Base-by-base conservation (phyloP, 2,329 filamentous ascomycete species). In the Metarhizium anisopliae region DNA sequence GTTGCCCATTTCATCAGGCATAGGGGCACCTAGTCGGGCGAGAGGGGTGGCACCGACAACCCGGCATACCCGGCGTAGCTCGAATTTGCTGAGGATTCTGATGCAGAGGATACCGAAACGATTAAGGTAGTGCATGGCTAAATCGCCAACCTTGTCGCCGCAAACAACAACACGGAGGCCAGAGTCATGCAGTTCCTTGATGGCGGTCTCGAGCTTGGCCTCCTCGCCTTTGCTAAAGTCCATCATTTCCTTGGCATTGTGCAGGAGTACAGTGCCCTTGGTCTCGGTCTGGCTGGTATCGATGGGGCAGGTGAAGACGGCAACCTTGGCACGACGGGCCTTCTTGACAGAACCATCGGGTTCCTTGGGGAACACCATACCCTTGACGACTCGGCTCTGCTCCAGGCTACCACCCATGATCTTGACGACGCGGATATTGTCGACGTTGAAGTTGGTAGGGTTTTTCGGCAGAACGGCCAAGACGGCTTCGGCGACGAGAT, bases 1-100 rank as follows among this genome's bases (percentile, higher is more conserved):
- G 65, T 76, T 87, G 61, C 94, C 94, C 92, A 96, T 97, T 80
- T 99, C 94, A 64, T 99, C 94, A n/a, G 95, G 94, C 94, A 99
- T 99, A 49, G 94, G 94, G 16, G 95, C 94, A 61, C 94, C 94
- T 51, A 99, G 80, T 65, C 94, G 87, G 54, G 95, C 95, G 59
- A 99, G 82, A n/a, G 94, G 94, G 14, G 94, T 96, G 56, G 94
- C 94, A 60, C 93, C 93, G 53, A 97, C 93, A 29, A 99, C 94
- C 60, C 94, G 87, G 81, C 95, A 99, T 66, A 97, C 79, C 67
- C 94, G 84, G 64, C 94, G 87, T 59, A 99, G 84, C 76, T 99
- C 94, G 68, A 97, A 99, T 75, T 99, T 99, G 76, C 91, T 96
- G 66, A 97, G 84, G 63, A 99, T 87, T 75, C 96, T 95, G 79